Base-by-base conservation (phyloP, 345 rosid species). In the Corchorus olitorius region DNA sequence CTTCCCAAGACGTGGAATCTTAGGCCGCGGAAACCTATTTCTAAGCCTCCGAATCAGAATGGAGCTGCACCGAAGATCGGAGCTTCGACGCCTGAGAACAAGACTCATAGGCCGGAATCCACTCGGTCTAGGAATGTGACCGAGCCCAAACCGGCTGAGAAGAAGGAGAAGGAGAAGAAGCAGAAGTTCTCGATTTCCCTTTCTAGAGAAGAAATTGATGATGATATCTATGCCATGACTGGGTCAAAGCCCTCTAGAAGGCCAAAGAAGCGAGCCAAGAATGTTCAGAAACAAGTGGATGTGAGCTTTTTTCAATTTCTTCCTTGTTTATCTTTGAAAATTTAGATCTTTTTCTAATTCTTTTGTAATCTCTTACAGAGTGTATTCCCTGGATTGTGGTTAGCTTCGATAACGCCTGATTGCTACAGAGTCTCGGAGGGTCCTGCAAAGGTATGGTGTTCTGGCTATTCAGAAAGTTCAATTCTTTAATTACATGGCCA, bases 321-420 rank as follows among this genome's bases (percentile, higher is more conserved):
- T 70, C 74, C 33, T 43, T 41, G 27, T 55, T 37, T 46, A 8
- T 39, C 46, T 65, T 6, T 35, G 6, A 0, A 17, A 53, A 58
- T 67, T 76, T 66, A 5, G n/a, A 11, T 35, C 13, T n/a, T 20
- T 46, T 56, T 27, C 73, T 56, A 50, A 61, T 63, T 50, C 48
- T 63, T 4, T 50, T 0, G 63, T 50, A 35, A 63, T 75, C 20
- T 46, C 53, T 56, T 22, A 60, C 86, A 92, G 97, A 81, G 52
- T 77, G 48, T 79, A 27, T 94, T 87, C 59, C 98, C 98, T 3
- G 98, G 98, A 7, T 75, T 87, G 81, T 90, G 96, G 94, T 80
- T 94, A 86, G 82, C 80, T 65, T 88, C 88, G 2, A 73, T 88
- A 41, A 84, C 94, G 37, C 84, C 86, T 3, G 94, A 88, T 64